phyloP scores from a whole-genome alignment of 345 rosid genomes.

The Firmiana major region DNA sequence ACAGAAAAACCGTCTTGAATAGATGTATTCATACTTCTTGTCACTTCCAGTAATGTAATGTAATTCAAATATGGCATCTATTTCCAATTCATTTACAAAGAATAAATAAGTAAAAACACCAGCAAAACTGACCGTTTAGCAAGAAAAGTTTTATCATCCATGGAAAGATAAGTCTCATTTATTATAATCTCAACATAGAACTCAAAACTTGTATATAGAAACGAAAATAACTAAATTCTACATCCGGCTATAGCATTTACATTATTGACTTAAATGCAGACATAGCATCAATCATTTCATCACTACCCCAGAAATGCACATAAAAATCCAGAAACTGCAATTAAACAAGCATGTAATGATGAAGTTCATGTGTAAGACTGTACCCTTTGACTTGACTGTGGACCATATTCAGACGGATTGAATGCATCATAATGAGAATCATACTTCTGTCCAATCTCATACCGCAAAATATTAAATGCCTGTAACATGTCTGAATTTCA shows the following conservation, averaged over 20 bases:
- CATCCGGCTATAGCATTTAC: not conserved
- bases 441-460: conserved; percentile 86
- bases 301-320: not conserved
- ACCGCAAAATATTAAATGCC: conserved; percentile 84
- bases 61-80: not conserved
- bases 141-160: not conserved
- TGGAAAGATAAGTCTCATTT: not conserved
- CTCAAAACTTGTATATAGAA: not conserved
- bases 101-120: not conserved
- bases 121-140: not conserved
- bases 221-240: not conserved
- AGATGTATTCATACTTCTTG: not conserved
- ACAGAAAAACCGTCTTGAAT: not conserved
- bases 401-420: conserved; percentile 75
- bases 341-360: not conserved
- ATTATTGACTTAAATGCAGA: not conserved
- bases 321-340: not conserved
- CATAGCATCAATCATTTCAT: not conserved
- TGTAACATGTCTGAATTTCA: conserved; percentile 34
- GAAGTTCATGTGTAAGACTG: conserved; percentile 4
- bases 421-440: conserved; percentile 87
- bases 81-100: not conserved
- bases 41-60: not conserved
- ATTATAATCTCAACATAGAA: not conserved
- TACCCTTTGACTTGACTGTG: conserved; percentile 80